These are phyloP conservation scores for Penicillium fimorum DNA, from an alignment of 495 filamentous ascomycete species.

Conservation along the genomic window DNA sequence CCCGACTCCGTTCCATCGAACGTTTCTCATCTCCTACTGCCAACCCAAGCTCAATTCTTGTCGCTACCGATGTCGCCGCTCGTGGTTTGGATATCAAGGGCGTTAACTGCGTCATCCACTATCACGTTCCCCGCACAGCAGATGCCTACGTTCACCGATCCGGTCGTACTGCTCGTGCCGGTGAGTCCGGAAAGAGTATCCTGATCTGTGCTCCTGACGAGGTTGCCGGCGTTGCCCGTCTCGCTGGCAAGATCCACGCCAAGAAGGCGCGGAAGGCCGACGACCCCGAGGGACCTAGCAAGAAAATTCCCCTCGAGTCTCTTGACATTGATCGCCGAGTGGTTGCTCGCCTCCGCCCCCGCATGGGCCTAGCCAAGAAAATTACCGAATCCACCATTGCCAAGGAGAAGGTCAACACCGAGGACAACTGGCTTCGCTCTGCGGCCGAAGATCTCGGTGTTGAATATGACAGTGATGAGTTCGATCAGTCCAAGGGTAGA, in stretches of 20 bases:
- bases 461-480: slow-evolving; percentile 87
- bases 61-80: slow-evolving; percentile 96
- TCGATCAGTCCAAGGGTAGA: slow-evolving; percentile 61
- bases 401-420: slow-evolving; percentile 79
- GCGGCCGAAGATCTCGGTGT: slow-evolving; percentile 94
- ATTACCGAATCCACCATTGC: slow-evolving; percentile 79
- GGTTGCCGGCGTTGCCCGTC: slow-evolving; percentile 74
- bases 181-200: slow-evolving; percentile 72
- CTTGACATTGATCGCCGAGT: slow-evolving; percentile 82
- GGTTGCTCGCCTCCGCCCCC: slow-evolving; percentile 68
- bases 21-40: slow-evolving; percentile 70
- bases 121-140: slow-evolving; percentile 88
- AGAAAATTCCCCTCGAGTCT: slow-evolving; percentile 65
- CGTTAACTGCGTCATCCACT: slow-evolving; percentile 86
- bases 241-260: slow-evolving; percentile 84
- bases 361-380: slow-evolving; percentile 73
- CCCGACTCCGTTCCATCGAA: slow-evolving; percentile 89
- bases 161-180: slow-evolving; percentile 87
- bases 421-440: slow-evolving; percentile 77
- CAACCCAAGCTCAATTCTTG: slow-evolving; percentile 65
- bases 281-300: slow-evolving; percentile 38
- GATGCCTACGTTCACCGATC: slow-evolving; percentile 96
- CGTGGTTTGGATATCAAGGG: slow-evolving; percentile 90
- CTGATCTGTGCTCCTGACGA: slow-evolving; percentile 91
- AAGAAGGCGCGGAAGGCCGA: slow-evolving; percentile 38